Base-by-base conservation (phyloP, 2,329 filamentous ascomycete genomes). In the Apiospora arundinis region DNA sequence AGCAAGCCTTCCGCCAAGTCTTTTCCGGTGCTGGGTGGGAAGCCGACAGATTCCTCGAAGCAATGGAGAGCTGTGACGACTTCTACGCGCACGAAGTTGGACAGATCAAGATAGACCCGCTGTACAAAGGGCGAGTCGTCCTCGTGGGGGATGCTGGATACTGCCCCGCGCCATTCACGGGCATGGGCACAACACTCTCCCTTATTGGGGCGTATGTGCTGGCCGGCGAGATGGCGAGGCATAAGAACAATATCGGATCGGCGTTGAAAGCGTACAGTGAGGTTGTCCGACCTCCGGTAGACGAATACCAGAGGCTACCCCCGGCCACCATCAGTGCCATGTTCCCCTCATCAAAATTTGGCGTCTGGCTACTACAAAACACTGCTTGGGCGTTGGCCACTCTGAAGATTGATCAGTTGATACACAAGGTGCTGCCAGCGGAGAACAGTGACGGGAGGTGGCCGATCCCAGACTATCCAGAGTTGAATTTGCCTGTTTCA, bases 81-180 rank as follows among this genome's bases (percentile, higher is more conserved):
- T 87, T 88, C 72, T 88, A 88, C 78, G 81, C 80, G 68, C 76
- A 83, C 18, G 78, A 81, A 2, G 72, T 87, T 18, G 85, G 81
- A 0, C 82, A 85, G 60, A 83, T 91, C 63, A 83, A 82, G 68
- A 73, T 86, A 70, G 76, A 81, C 0, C 74, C 73, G 7, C 88
- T 83, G 85, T 83, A 80, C 2, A 77, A 78, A 0, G 84, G 85
- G 0, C 84, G 87, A 0, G 82, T 89, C 4, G 84, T 82, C 1
- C 79, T 90, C 0, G 69, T 90, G 0, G 89, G 89, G 0, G 89
- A 92, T 73, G 86, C 89, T 1, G 88, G 79, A 0, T 86, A 85
- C 74, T 85, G 83, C 37, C 86, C 87, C 0, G 82, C 84, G 0
- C 82, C 84, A 0, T 73, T 85, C 4, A 86, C 84, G 0, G 89